Base-by-base conservation (phyloP, 257 asterid genomes). In the Solanum etuberosum region DNA sequence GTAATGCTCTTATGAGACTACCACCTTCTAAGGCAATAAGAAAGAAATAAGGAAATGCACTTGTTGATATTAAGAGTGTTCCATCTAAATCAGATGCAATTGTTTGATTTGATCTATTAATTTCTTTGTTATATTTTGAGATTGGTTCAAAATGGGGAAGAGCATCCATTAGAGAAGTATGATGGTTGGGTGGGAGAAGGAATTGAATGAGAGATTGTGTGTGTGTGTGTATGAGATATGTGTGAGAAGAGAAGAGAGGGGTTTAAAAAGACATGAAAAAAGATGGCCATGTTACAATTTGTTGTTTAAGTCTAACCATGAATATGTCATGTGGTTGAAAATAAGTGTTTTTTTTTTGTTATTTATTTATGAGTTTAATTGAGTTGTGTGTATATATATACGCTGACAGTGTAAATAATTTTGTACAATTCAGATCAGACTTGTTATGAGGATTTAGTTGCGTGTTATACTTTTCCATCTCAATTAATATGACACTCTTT, bases 11-110 rank as follows among this genome's bases (percentile, higher is more conserved):
- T 1, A 93, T 40, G 4, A 94, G 86, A 91, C 94, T 94, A 8
- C 99, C 99, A 6, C 97, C 99, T 89, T 97, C 98, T 13, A 97
- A 76, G 40, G 99, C 98, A 0, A 97, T 88, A 34, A 97, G 98
- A 92, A 97, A 85, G 93, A 85, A 95, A 89, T 95, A 95, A 2
- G 99, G 98, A 38, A 97, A 95, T 0, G 98, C 89, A 83, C 92
- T 94, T 14, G 85, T 83, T 0, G 98, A 94, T 3, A 92, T 77
- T 13, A 94, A 70, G 46, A 97, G 93, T 0, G 99, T 94, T 51
- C 98, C 98, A 46, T 97, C 99, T n/a, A 97, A 90, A 84, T 94
- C 98, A 1, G 99, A 91, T 2, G 95, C 98, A 59, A 97, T 95
- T 2, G 98, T 91, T 63, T 97, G 96, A 14, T 87, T 65, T 20